phyloP scores from a whole-genome alignment of 768 basidiomycete genomes.

The Tylopilus sp. region DNA sequence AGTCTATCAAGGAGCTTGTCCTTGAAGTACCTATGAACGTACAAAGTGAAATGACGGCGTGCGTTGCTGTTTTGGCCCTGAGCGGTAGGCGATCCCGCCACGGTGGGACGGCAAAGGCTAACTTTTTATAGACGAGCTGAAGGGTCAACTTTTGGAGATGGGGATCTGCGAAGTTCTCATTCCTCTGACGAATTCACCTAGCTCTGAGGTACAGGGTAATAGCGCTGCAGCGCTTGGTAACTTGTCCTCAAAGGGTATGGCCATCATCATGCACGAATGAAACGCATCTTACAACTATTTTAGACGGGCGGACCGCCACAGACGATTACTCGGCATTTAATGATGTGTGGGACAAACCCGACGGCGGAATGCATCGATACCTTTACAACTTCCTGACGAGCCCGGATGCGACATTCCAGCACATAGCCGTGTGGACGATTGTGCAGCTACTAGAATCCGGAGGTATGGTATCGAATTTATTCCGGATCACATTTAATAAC shows the following conservation, averaged over 20 bases:
- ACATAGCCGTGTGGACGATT: constrained; percentile 99
- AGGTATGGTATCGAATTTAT: constrained; percentile 41
- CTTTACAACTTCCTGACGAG: constrained; percentile 91
- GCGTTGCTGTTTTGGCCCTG: constrained; percentile 92
- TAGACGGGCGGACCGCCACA: constrained; percentile 38
- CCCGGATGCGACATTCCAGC: constrained; percentile 96
- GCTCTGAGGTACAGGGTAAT: constrained; percentile 98
- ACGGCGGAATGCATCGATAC: constrained; percentile 95
- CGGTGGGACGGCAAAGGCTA: background rate
- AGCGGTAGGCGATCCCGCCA: constrained; percentile 62
- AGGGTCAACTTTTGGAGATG: constrained; percentile 95
- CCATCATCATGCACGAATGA: background rate
- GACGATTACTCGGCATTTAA: constrained; percentile 98
- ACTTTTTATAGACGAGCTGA: constrained; percentile 78
- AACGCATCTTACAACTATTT: background rate
- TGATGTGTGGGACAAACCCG: constrained; percentile 96
- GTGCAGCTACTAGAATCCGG: constrained; percentile 97
- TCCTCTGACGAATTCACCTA: constrained; percentile 92
- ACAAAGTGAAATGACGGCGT: constrained; percentile 99
- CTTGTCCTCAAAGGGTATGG: constrained; percentile 88
- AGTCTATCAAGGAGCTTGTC: constrained; percentile 95
- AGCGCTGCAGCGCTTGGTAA: constrained; percentile 97
- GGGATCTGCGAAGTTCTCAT: constrained; percentile 97
- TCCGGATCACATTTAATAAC: background rate
- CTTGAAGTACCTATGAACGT: constrained; percentile 94